phyloP scores from a whole-genome alignment of 2,329 filamentous ascomycete genomes.

The Conoideocrella luteorostrata region DNA sequence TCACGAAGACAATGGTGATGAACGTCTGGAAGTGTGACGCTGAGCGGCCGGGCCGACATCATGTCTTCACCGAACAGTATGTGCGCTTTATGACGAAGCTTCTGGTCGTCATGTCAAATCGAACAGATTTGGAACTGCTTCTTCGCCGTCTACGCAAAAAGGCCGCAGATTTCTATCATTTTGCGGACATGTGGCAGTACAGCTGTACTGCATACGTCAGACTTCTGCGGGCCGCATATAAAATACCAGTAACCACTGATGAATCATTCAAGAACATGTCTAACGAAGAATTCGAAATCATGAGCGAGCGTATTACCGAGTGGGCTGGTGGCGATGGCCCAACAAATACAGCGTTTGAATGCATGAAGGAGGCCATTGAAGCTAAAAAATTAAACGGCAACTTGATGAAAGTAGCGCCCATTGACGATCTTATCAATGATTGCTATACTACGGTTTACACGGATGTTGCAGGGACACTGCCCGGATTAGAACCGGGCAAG shows the following conservation, averaged over 20 bases:
- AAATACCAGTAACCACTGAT: conserved; percentile 39
- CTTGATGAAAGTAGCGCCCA: conserved; percentile 75
- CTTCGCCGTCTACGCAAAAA: conserved; percentile 76
- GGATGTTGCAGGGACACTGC: conserved; percentile 55
- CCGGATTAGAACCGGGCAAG: conserved; percentile 40
- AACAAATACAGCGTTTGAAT: conserved; percentile 39
- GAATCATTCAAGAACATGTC: conserved; percentile 49
- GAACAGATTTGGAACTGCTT: conserved; percentile 68
- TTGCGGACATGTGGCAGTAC: conserved; percentile 52
- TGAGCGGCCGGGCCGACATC: conserved; percentile 76
- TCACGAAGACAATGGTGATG: conserved; percentile 90
- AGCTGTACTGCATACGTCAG: conserved; percentile 49
- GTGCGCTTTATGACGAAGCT: conserved; percentile 74
- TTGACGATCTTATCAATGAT: conserved; percentile 92
- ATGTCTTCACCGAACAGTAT: conserved; percentile 86
- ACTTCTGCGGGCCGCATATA: conserved; percentile 43
- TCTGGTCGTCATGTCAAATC: conserved; percentile 68
- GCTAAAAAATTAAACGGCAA: conserved; percentile 72
- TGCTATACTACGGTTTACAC: conserved; percentile 74
- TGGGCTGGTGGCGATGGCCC: conserved; percentile 40
- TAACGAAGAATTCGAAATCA: conserved; percentile 51
- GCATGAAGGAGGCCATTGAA: conserved; percentile 53
- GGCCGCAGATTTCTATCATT: conserved; percentile 66
- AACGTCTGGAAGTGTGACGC: conserved; percentile 94
- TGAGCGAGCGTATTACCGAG: conserved; percentile 47